Conservation (phyloP, 768 basidiomycete species). For the Tulasnella sp. region DNA sequence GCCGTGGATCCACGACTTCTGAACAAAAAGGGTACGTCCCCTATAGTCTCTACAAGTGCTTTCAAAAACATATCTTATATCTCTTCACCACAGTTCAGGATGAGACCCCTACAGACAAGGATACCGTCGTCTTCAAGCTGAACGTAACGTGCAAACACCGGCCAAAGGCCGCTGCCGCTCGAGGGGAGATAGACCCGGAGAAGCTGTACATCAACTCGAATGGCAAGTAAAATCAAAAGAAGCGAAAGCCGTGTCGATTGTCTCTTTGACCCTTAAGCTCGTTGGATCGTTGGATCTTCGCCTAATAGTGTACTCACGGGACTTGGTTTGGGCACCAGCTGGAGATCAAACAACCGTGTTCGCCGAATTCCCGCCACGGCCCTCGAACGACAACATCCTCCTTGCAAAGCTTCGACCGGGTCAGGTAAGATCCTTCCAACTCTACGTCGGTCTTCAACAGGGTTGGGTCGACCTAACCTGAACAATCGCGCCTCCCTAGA, state of each 20-base stretch:
- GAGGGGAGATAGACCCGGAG: conserved; percentile 42
- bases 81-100: conserved; percentile 17
- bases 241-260: neutral
- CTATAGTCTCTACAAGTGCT: neutral
- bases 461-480: neutral
- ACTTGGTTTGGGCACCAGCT: conserved; percentile 62
- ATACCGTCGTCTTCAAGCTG: conserved; percentile 83
- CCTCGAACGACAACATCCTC: conserved; percentile 74
- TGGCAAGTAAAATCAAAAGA: conserved; percentile 23
- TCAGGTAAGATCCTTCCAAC: conserved; percentile 33
- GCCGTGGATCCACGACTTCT: conserved; percentile 72
- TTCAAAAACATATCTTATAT: neutral
- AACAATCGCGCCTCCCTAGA: conserved; percentile 19
- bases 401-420: conserved; percentile 87
- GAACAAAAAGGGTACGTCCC: conserved; percentile 24
- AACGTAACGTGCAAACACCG: conserved; percentile 53
- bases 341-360: conserved; percentile 68
- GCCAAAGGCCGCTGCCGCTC: conserved; percentile 34
- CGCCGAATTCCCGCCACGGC: conserved; percentile 39
- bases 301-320: conserved; percentile 21
- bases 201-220: conserved; percentile 65
- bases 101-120: conserved; percentile 71
- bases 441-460: neutral
- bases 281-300: neutral
- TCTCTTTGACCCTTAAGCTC: neutral